Conservation (phyloP, 306 rosid species). For the Vigna angularis region DNA sequence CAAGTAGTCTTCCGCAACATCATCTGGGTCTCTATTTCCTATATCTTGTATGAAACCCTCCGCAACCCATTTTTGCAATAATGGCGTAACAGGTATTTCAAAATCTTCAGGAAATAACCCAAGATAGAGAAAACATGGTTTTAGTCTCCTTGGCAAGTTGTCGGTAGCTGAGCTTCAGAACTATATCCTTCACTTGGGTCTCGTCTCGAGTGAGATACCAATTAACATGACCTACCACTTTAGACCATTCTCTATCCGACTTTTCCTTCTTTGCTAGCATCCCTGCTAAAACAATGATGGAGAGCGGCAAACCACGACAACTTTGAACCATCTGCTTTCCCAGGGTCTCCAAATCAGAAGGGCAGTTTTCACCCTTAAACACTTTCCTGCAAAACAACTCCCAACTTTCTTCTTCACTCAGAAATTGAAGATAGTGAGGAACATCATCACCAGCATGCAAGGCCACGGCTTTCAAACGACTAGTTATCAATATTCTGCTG, state of each 20-base stretch:
- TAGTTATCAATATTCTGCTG: conserved; percentile 43
- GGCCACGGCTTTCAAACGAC: conserved; percentile 37
- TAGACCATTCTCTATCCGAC: conserved; percentile 34
- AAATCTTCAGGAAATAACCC: conserved; percentile 42
- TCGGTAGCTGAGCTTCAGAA: conserved; percentile 36
- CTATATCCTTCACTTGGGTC: conserved; percentile 38
- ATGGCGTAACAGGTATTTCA: conserved; percentile 25
- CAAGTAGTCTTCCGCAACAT: conserved; percentile 43
- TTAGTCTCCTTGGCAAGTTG: conserved; percentile 30
- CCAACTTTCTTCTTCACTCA: conserved; percentile 42
- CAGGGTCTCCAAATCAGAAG: conserved; percentile 19
- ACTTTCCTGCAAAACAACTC: conserved; percentile 41
- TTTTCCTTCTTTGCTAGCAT: conserved; percentile 40
- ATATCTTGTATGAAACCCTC: conserved; percentile 41
- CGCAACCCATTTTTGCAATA: conserved; percentile 28
- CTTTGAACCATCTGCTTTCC: conserved; percentile 34
- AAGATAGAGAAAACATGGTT: conserved; percentile 43
- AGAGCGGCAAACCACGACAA: background rate
- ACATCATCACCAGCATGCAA: background rate
- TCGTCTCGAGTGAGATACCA: conserved; percentile 35
- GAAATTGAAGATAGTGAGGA: conserved; percentile 25
- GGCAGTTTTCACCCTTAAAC: conserved; percentile 27
- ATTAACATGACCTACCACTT: conserved; percentile 24
- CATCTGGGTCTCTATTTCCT: conserved; percentile 8
- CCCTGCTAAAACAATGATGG: conserved; percentile 39